Conservation (phyloP, 1,139 yeast genomes). For the Zhuliangozyma blackwelliae region DNA sequence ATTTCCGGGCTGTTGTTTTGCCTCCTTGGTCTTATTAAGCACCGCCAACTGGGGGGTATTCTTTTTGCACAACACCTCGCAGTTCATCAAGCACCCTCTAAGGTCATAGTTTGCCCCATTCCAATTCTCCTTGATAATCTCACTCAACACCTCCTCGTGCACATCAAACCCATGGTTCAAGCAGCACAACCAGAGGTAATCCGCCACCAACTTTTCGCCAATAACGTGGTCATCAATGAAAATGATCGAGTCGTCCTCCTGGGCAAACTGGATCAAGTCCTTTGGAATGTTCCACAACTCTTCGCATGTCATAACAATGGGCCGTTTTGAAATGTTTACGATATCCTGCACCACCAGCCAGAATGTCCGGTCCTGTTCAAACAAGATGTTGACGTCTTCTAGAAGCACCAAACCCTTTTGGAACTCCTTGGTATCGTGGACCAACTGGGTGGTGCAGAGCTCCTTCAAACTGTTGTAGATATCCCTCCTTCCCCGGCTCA, state of each 20-base stretch:
- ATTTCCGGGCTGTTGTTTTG: not conserved
- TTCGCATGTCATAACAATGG: constrained; percentile 73
- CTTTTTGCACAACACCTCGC: constrained; percentile 54
- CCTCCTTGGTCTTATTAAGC: not conserved
- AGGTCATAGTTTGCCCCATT: constrained; percentile 42
- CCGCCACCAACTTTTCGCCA: constrained; percentile 19
- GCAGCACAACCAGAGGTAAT: constrained; percentile 41
- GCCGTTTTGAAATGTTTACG: constrained; percentile 65
- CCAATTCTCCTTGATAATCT: constrained; percentile 22
- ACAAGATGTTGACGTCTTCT: constrained; percentile 83
- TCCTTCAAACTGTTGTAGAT: constrained; percentile 65
- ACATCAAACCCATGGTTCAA: constrained; percentile 35
- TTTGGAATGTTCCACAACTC: constrained; percentile 53
- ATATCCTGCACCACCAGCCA: constrained; percentile 73
- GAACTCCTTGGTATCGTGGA: constrained; percentile 47
- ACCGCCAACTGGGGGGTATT: not conserved
- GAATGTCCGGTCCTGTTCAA: constrained; percentile 74
- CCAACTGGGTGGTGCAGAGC: constrained; percentile 78
- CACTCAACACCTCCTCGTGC: constrained; percentile 24
- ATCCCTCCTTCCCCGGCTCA: constrained; percentile 68
- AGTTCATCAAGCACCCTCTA: constrained; percentile 47
- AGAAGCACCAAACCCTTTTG: constrained; percentile 69
- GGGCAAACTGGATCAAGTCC: constrained; percentile 43
- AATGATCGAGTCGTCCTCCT: constrained; percentile 36
- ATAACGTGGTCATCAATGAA: constrained; percentile 19